Base-by-base conservation (phyloP, 768 basidiomycete species). In the Panaeolus papilionaceus region DNA sequence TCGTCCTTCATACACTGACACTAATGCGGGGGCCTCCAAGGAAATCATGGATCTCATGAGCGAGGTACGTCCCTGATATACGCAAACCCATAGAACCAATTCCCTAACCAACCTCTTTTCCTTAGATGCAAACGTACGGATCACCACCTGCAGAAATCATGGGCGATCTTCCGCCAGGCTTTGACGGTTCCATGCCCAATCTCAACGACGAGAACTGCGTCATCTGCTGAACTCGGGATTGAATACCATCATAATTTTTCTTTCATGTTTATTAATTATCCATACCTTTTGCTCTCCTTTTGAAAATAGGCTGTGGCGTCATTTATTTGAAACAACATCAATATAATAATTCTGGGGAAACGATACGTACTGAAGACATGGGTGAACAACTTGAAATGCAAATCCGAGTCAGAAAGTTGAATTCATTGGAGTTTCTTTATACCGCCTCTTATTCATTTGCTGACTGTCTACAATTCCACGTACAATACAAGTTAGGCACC, bases 91-190 rank as follows among this genome's bases (percentile, higher is more conserved):
- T 38, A 42, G 18, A 64, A 47, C 38, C 28, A 42, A 26, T 26
- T 62, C 20, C 54, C 58, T 67, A 12, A 54, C 40, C 23, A 9
- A 33, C 14, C 1, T 63, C 64, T 23, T 20, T 45, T 8, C 12
- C 63, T 38, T 69, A 94, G 92, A 89, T 96, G 85, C 94, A 96
- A 83, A 80, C 82, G 3, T 84, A 88, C 65, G 94, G 94, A 6
- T 85, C 90, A 3, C 94, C 93, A 0, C 94, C 94, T 2, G 74
- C 86, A 20, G 92, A 93, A 71, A 85, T 95, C 62, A 94, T 95
- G 92, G 94, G 93, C 1, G 86, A 89, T 0, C 81, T 95, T 61
- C 94, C 94, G 0, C 85, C 92, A 2, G 92, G 91, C 2, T 68
- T 77, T 33, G 78, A 77, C 2, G 71, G 73, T 3, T 33, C 14